Base-by-base conservation (phyloP, 169 alveolate genomes). In the Eimeria necatrix region DNA sequence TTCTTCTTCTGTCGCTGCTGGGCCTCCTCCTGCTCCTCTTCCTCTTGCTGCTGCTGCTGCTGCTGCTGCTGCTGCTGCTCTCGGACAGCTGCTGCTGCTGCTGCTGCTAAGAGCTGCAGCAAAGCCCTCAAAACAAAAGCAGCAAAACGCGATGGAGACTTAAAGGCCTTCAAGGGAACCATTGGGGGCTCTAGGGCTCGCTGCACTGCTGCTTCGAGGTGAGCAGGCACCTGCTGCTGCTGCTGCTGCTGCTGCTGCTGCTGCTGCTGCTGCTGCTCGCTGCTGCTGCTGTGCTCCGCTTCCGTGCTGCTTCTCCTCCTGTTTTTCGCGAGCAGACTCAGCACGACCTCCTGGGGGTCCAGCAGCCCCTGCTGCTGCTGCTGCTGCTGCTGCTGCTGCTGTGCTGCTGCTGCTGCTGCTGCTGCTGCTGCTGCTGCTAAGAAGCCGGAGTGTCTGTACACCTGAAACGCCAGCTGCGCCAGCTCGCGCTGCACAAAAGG, bases 21-120 rank as follows among this genome's bases (percentile, higher is more conserved):
- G 41, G 87, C 16, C 26, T 46, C 32, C 26, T 12, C 6, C 22
- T 76, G 56, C 87, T 76, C 26, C n/a, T n/a, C n/a, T n/a, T n/a
- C n/a, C n/a, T n/a, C n/a, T n/a, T n/a, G n/a, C n/a, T n/a, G 73
- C 18, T 61, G 73, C 73, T 61, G 73, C 73, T 61, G 73, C 73
- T 61, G 73, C 73, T 61, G 73, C 81, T 41, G 87, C 87, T 6
- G 87, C 16, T 41, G 64, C 16, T 18, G 10, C n/a, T 59, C 22
- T 61, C 59, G 6, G 4, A 76, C 32, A 4, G 56, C 41, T 12
- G 87, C 32, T 4, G 10, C 24, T 48, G 87, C 56, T 41, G 64
- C 48, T 12, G 4, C 64, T 16, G 4, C n/a, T 22, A 76, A 26
- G 14, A 76, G 61, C 61, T 76, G 56, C 87, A 76, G 64, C 32